Base-by-base conservation (phyloP, 441 rosid species). In the Gossypium trilobum region DNA sequence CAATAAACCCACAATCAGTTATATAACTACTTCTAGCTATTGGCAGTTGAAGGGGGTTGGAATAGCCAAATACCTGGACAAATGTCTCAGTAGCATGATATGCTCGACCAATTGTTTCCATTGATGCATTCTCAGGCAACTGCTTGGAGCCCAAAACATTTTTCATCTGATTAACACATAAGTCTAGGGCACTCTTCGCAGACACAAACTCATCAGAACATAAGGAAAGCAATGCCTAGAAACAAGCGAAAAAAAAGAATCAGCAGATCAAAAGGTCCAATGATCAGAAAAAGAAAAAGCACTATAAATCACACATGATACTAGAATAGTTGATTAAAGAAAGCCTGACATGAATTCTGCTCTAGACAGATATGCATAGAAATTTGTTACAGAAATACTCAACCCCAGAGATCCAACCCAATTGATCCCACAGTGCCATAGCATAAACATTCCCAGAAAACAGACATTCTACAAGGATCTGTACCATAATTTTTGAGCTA, bases 61-160 rank as follows among this genome's bases (percentile, higher is more conserved):
- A 72, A 48, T 42, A 62, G 36, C 63, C 33, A 31, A 74, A 17
- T 80, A 95, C 99, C 98, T 95, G 99, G 58, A 87, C 91, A 83
- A 92, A 87, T 75, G 95, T 86, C 86, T 95, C 97, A 0, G 96
- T 91, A 0, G 91, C 97, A 80, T 89, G 98, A 82, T 89, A 92
- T 70, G 97, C 98, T 73, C 88, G 87, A 66, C 99, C 98, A 76
- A 95, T 82, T 72, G 87, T 91, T 83, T 95, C 99, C 85, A 92
- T 87, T 68, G 98, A 91, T 55, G 95, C 88, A 87, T 78, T 88
- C 80, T 88, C 96, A 31, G 99, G 94, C 82, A 95, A 70, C 78
- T 88, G 97, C 75, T 85, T 87, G 74, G 90, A 85, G 86, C 89
- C 85, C 80, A 95, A 80, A 22, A 95, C 89, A 78, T 77, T 87